phyloP scores from a whole-genome alignment of 2,329 filamentous ascomycete genomes.

The Aspergillus uvarum region DNA sequence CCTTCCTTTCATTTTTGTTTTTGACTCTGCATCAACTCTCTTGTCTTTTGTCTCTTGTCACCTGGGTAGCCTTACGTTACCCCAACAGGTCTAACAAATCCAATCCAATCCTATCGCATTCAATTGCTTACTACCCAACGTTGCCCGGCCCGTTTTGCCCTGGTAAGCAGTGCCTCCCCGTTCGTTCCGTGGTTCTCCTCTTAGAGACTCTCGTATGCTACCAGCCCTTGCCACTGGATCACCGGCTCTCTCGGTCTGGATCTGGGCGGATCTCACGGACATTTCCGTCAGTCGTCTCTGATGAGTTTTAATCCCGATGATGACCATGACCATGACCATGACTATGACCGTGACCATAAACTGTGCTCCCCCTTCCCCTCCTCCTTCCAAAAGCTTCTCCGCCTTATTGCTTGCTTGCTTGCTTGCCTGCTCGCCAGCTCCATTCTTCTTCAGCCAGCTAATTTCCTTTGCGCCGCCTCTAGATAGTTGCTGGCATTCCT shows the following conservation, averaged over 20 bases:
- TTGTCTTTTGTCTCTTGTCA: too few relatives aligned
- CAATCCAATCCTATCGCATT: background rate
- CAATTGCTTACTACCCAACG: background rate
- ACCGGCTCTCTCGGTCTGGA: slow-evolving; percentile 2
- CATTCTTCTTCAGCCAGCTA: slow-evolving; percentile 2
- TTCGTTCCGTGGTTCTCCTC: slow-evolving; percentile 9
- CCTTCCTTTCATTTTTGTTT: background rate
- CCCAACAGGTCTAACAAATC: too few relatives aligned
- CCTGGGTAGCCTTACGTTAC: too few relatives aligned
- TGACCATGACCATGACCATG: background rate
- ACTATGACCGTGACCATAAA: background rate
- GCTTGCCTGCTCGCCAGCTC: background rate
- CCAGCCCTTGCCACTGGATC: background rate
- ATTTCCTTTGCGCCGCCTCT: slow-evolving; percentile 1
- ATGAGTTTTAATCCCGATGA: slow-evolving; percentile 2
- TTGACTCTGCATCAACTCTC: too few relatives aligned
- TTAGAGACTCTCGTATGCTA: background rate
- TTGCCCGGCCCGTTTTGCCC: background rate
- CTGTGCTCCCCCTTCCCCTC: background rate
- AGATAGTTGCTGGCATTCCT: slow-evolving; percentile 14
- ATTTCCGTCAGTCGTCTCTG: background rate
- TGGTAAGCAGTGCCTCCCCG: background rate
- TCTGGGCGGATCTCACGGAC: slow-evolving; percentile 7
- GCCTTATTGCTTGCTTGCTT: background rate
- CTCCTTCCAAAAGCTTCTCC: background rate